phyloP scores from a whole-genome alignment of 257 asterid genomes.

The Agastache rugosa region DNA sequence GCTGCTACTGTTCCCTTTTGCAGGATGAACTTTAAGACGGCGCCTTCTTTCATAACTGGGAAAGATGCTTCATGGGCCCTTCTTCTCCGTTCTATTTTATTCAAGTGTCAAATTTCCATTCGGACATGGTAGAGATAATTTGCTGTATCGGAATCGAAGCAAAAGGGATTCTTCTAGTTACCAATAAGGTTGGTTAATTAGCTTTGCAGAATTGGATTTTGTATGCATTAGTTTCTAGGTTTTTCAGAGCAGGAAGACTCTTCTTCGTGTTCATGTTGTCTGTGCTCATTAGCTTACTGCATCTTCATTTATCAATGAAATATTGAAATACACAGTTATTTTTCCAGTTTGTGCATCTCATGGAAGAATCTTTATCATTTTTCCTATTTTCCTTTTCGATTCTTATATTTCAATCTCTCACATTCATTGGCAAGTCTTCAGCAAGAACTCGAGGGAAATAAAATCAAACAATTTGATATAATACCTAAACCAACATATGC shows the following conservation, averaged over 20 bases:
- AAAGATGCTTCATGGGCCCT: constrained; percentile 11
- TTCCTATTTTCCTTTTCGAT: neutral
- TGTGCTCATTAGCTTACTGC: constrained; percentile 1
- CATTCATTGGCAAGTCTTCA: neutral
- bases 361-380: neutral
- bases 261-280: constrained; percentile 22
- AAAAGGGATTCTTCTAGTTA: constrained; percentile 6
- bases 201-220: neutral
- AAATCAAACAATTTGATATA: no score
- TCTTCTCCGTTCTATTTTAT: constrained; percentile 3
- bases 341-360: neutral
- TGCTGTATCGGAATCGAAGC: constrained; percentile 26
- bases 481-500: no score
- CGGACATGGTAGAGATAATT: neutral
- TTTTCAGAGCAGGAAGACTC: constrained; percentile 1
- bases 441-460: neutral
- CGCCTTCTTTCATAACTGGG: constrained; percentile 19
- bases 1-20: constrained; percentile 25
- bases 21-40: constrained; percentile 65
- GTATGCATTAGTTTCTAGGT: neutral
- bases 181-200: neutral
- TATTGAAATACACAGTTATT: constrained; percentile 3
- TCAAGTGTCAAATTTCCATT: neutral
- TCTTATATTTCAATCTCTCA: no score
- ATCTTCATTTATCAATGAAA: constrained; percentile 17